Evolutionary conservation across 1,139 yeast genomes (phyloP), one percentile per base, ranked within the genome.

Genomic region (Starmera stellimalicola): DNA sequence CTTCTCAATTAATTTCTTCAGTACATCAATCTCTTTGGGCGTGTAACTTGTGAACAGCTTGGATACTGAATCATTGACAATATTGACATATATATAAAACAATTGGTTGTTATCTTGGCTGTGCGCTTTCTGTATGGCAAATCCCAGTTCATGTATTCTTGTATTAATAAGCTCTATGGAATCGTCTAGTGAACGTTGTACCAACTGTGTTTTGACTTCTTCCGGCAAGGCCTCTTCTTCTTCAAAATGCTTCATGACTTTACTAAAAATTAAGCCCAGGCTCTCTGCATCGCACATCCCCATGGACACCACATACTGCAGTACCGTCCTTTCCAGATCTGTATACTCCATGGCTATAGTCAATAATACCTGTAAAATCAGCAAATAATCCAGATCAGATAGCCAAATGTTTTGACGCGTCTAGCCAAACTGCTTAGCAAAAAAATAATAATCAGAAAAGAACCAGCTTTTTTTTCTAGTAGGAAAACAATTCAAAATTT

Each of bases 1-100:
- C 17, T 55, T 56, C 32, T 73, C 79, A 10, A 76, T 60, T 14
- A 73, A 47, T 22, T 52, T 52, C 42, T 73, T 73, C 27, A 77
- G 59, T 6, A 68, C 52, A 28, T 64, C 71, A 25, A 73, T 61
- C 40, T 74, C 79, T 14, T 59, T 55, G 8, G 68, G 60, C 1
- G 73, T 48, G 42, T 64, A 70, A 3, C 46, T 42, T 1, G 77
- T 63, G 37, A 66, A 57, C 15, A 55, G 47, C 39, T 64, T 68
- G 30, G 70, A 59, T 1, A 64, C 52, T 2, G 58, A 64, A 35
- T 69, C 70, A 3, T 60, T 48, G 14, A 51, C 40, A 3, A 62
- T 58, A 45, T 74, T 75, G 23, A 68, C 54, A 36, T 69, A 71
- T 8, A 33, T 37, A 27, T 39, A 45, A 18, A 36, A 29, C 12